Evolutionary conservation across 306 rosid species (phyloP).

Genomic region (Arachis stenosperma): DNA sequence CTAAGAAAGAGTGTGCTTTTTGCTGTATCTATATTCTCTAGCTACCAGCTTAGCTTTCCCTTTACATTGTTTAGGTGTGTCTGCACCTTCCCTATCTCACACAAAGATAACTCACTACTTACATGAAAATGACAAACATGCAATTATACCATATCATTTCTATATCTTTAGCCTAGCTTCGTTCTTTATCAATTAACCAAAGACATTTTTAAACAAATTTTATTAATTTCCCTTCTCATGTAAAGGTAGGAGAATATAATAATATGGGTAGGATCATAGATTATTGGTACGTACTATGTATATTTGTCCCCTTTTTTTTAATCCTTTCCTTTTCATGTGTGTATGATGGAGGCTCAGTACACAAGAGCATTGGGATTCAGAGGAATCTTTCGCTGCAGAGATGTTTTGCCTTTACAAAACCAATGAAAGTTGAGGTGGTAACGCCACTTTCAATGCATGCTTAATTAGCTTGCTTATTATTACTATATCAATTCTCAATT

Average conservation of each 20-base stretch:
- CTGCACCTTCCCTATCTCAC: constrained; percentile 34
- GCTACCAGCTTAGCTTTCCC: constrained; percentile 33
- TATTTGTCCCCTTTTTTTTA: neutral
- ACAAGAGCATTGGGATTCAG: constrained; percentile 51
- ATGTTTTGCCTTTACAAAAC: constrained; percentile 46
- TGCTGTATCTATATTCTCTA: constrained; percentile 10
- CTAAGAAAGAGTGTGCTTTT: constrained; percentile 36
- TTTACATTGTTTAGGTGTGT: constrained; percentile 36
- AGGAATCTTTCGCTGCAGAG: constrained; percentile 55
- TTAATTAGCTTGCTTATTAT: constrained; percentile 19
- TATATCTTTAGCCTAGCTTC: neutral
- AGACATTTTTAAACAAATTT: too few relatives aligned
- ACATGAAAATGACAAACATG: constrained; percentile 26
- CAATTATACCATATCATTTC: constrained; percentile 21
- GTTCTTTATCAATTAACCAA: neutral
- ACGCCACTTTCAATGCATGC: constrained; percentile 46
- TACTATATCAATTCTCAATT: neutral
- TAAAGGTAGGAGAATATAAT: neutral
- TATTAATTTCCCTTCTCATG: neutral
- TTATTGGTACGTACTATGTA: neutral
- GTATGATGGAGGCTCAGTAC: constrained; percentile 13
- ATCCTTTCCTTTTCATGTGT: constrained; percentile 12
- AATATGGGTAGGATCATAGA: neutral
- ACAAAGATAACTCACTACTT: constrained; percentile 29
- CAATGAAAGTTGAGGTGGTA: constrained; percentile 45